Base-by-base conservation (phyloP, 768 basidiomycete genomes). In the Ramaria sp. region DNA sequence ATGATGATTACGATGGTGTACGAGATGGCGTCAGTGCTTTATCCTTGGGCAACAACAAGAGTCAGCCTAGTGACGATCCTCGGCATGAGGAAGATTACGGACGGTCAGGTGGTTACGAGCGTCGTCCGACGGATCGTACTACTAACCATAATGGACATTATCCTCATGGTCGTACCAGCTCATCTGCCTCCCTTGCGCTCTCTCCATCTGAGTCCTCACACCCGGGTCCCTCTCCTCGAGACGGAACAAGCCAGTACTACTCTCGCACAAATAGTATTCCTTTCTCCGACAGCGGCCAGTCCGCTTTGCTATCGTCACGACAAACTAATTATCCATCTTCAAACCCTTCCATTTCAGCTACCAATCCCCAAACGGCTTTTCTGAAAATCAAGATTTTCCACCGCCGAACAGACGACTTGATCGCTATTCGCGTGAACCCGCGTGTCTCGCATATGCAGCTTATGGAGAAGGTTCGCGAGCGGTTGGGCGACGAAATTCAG, bases 371-470 rank as follows among this genome's bases (percentile, higher is more conserved):
- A 63, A 81, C 83, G 13, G 88, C 94, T 22, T 98, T 93, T 69
- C 78, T 98, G 60, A 99, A 98, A 72, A 96, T 99, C 71, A 99
- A 99, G 71, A 91, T 99, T 43, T 96, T 96, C 66, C 89, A 96
- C 70, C 81, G 88, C 37, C 76, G 85, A 54, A 85, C 91, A 24
- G 94, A 98, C 64, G 96, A 99, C 67, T 72, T 98, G 52, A 92
- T 98, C 59, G 96, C 96, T 3, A 96, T 98, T 54, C 83, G 96
- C 13, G 95, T 98, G 27, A 93, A 95, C 64, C 96, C 96, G 22
- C 80, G 78, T 50, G 93, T 98, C 38, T 82, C 87, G 7, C 85
- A 88, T 62, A 72, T 69, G 9, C 91, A 95, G 63, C 74, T 99
- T 57, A 83, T 96, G 76, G 88, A 82, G 49, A 99, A 98, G 71